Evolutionary conservation across 306 rosid genomes (phyloP), one percentile per base, ranked within the genome.

Genomic region (Malus orientalis): DNA sequence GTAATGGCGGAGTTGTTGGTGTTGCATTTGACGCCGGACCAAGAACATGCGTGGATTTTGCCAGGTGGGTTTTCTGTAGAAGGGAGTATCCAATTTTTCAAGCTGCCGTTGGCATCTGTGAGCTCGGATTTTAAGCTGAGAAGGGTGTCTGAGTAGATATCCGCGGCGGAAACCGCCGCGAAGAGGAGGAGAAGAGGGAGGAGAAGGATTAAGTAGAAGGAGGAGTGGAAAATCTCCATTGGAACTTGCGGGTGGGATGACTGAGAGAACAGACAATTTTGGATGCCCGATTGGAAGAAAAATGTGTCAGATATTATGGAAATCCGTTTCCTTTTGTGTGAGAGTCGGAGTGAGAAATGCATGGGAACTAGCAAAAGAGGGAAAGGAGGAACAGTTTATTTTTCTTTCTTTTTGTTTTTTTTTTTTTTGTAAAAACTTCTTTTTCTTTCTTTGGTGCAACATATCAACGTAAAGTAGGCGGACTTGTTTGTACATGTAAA

Each of bases 291-390:
- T 57, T 16, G 61, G 76, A 81, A 79, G 86, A 76, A 74, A 85
- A 80, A 76, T 81, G 83, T 80, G 82, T 67, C 85, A 85, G 81
- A 70, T 65, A 53, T 61, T 82, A 71, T 67, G 77, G 69, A 22
- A n/a, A 69, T 71, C 69, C 65, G 42, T 79, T 88, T 85, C 80
- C 72, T 79, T 88, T 81, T 79, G 70, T 67, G 84, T 71, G 81
- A 80, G 84, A 79, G 79, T 71, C 53, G 86, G 86, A 75, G 71
- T 44, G 80, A 79, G 78, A 67, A 68, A 69, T 90, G 97, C 99
- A 89, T 95, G 94, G 99, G 97, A 86, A 92, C 78, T 89, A 84
- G 93, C 64, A 84, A 88, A 91, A 91, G 86, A 40, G 55, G 75
- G 69, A 71, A 51, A 51, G 6, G 20, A 18, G 8, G 2, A 15